Percentiles rank a stretch among this genome's conserved stretches.
phyloP scores from a whole-genome alignment of 768 basidiomycete genomes.

The Pleurotus pulmonarius region DNA sequence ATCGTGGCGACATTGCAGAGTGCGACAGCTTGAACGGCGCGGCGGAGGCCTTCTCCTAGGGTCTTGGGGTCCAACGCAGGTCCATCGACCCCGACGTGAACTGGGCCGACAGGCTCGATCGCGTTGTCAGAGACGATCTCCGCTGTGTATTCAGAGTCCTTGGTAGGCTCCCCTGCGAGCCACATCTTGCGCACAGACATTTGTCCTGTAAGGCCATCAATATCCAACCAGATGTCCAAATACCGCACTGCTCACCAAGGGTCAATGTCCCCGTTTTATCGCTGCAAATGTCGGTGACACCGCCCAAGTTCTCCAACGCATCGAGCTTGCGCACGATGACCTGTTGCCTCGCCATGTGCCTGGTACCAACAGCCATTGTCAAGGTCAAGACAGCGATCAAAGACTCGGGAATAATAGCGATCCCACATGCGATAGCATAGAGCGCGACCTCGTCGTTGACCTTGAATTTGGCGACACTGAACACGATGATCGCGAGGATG shows the following conservation, averaged over 20 bases:
- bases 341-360: conserved; percentile 27
- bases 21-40: conserved; percentile 25
- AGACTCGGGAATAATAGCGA: conserved; percentile 7
- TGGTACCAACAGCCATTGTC: conserved; percentile 6
- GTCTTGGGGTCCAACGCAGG: conserved; percentile 15
- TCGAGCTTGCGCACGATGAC: conserved; percentile 63
- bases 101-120: conserved; percentile 26
- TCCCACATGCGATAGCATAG: conserved; percentile 4
- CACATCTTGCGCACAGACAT: conserved; percentile 39
- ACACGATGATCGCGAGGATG: conserved; percentile 3
- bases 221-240: not conserved
- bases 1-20: conserved; percentile 37
- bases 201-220: conserved; percentile 21
- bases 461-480: not conserved
- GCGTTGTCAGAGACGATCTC: conserved; percentile 26
- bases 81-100: conserved; percentile 20
- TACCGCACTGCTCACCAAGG: not conserved
- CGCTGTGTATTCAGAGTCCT: conserved; percentile 26
- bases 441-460: conserved; percentile 4
- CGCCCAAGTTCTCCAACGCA: conserved; percentile 59
- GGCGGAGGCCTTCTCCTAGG: conserved; percentile 20
- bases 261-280: conserved; percentile 68
- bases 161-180: conserved; percentile 25
- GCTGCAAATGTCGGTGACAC: conserved; percentile 51
- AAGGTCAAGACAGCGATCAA: conserved; percentile 5